These are phyloP conservation scores for Alternaria dauci DNA, from an alignment of 2,329 filamentous ascomycete species.

Conservation along the genomic window DNA sequence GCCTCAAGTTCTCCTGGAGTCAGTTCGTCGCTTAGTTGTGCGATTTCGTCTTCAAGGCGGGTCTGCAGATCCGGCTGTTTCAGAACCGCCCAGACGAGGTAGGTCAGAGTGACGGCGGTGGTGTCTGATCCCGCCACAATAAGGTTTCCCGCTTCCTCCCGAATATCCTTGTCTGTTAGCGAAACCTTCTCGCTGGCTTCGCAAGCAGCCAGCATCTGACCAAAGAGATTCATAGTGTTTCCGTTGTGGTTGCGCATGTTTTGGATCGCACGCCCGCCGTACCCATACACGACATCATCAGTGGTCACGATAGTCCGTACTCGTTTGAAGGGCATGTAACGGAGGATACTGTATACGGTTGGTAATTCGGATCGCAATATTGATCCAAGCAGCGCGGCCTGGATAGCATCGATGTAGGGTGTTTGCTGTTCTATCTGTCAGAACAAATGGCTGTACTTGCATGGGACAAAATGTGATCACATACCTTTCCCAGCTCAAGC, in stretches of 20 bases:
- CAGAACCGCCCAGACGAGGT: conserved; percentile 46
- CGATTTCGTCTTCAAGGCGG: conserved; percentile 35
- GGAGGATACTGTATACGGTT: conserved; percentile 30
- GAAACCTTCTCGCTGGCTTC: conserved; percentile 33
- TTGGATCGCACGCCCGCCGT: conserved; percentile 22
- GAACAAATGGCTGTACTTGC: not conserved
- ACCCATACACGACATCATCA: conserved; percentile 20
- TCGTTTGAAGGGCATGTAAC: not conserved
- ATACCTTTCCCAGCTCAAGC: conserved; percentile 48
- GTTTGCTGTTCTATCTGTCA: not conserved
- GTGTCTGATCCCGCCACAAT: conserved; percentile 50
- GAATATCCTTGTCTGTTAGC: conserved; percentile 38
- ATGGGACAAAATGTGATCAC: not conserved
- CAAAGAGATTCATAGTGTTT: conserved; percentile 26
- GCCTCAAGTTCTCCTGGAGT: conserved; percentile 36
- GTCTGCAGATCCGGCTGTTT: conserved; percentile 29
- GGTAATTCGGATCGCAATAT: conserved; percentile 47
- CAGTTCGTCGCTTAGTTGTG: conserved; percentile 24
- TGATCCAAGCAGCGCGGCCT: conserved; percentile 37
- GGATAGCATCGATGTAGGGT: conserved; percentile 41
- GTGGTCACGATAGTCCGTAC: conserved; percentile 7
- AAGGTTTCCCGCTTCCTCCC: conserved; percentile 41
- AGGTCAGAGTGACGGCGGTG: conserved; percentile 46
- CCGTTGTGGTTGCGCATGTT: conserved; percentile 29
- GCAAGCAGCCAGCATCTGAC: conserved; percentile 21